These are phyloP conservation scores for Sporisorium reilianum DNA, from an alignment of 1,284 basidiomycete genomes.

Conservation along the genomic window DNA sequence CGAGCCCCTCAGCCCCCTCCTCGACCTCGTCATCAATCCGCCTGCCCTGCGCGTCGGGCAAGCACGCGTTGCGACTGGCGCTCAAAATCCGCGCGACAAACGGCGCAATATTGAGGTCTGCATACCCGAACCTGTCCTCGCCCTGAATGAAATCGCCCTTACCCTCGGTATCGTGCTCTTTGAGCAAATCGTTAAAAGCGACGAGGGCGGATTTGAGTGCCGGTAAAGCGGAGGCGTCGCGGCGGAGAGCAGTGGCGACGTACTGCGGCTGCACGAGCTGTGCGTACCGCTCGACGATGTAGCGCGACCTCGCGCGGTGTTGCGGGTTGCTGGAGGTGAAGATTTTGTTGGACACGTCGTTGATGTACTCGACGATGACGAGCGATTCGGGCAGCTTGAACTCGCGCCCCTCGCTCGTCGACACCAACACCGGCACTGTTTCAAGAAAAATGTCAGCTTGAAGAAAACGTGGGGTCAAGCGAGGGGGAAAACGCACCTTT, in stretches of 20 bases:
- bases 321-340: background rate
- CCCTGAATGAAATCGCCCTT: conserved; percentile 10
- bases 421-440: conserved; percentile 27
- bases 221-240: background rate
- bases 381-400: conserved; percentile 33
- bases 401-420: background rate
- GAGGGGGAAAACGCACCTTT: conserved; percentile 10
- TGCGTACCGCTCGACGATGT: conserved; percentile 23
- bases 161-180: background rate
- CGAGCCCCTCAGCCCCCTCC: conserved; percentile 2
- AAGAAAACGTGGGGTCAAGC: background rate
- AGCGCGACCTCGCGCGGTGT: conserved; percentile 10
- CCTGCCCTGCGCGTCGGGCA: background rate
- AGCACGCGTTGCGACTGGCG: background rate
- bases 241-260: background rate
- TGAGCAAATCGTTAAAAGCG: conserved; percentile 11
- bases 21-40: conserved; percentile 14
- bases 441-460: background rate
- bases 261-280: conserved; percentile 28
- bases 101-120: conserved; percentile 21
- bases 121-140: conserved; percentile 16
- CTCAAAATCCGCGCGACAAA: conserved; percentile 14
- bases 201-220: conserved; percentile 6
- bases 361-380: conserved; percentile 39
- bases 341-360: conserved; percentile 8